A percentile compares a stretch with the other conserved stretches of the same genome.
Evolutionary conservation across 2,329 filamentous ascomycete species (phyloP).

Genomic region (Moelleriella libera): DNA sequence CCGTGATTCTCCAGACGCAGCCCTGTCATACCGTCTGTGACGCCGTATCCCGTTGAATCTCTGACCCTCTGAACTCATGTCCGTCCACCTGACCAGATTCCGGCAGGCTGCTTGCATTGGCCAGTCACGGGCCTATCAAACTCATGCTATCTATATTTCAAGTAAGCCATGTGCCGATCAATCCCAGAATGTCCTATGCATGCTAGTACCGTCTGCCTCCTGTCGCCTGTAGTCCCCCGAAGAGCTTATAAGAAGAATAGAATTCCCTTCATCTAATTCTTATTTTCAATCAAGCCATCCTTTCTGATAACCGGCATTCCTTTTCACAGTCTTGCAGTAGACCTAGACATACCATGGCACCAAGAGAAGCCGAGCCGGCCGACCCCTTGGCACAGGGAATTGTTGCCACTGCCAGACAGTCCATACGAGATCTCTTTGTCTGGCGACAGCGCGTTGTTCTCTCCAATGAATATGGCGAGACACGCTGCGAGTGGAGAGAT

Average conservation of each 20-base stretch:
- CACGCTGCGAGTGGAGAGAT: conserved; percentile 51
- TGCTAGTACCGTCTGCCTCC: neutral
- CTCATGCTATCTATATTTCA: neutral
- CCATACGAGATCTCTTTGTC: conserved; percentile 49
- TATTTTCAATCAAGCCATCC: neutral
- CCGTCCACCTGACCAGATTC: neutral
- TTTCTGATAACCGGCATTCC: neutral
- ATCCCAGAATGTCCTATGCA: neutral
- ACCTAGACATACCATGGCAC: neutral
- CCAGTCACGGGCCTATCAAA: neutral
- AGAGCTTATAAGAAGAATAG: neutral
- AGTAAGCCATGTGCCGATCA: neutral
- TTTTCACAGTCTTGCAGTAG: neutral
- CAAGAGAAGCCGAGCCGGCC: conserved; percentile 31
- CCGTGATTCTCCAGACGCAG: neutral
- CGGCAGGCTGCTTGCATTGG: neutral
- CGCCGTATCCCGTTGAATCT: neutral
- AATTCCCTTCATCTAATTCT: neutral
- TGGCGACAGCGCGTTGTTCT: conserved; percentile 64
- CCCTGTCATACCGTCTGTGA: neutral
- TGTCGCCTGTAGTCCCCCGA: neutral
- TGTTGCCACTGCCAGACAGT: conserved; percentile 49
- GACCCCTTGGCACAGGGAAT: conserved; percentile 55
- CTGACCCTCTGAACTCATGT: neutral
- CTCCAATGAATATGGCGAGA: conserved; percentile 49